Conservation (phyloP, 2,329 filamentous ascomycete genomes). For the Diaporthe eres region DNA sequence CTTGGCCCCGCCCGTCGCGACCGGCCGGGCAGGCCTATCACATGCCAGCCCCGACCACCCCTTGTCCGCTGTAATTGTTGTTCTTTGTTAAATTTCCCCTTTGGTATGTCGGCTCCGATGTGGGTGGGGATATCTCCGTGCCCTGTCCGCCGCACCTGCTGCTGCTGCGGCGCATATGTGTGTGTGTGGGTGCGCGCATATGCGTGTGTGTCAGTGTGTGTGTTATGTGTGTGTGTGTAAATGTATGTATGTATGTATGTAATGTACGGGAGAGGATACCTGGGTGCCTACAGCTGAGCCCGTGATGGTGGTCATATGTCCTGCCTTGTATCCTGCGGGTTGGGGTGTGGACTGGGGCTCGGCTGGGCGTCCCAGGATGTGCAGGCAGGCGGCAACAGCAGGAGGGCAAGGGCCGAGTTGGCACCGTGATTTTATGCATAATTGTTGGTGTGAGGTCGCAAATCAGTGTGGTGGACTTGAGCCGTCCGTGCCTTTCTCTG, state of each 20-base stretch:
- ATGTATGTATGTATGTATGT: background rate
- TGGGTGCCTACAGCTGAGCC: constrained; percentile 13
- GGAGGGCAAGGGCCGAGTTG: constrained; percentile 1
- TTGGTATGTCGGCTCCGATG: constrained; percentile 26
- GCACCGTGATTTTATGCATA: constrained; percentile 30
- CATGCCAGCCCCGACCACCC: constrained; percentile 4
- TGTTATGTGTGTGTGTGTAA: background rate
- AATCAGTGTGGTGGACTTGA: constrained; percentile 1
- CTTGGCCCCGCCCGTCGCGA: background rate
- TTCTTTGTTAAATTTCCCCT: constrained; percentile 20
- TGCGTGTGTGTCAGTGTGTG: background rate
- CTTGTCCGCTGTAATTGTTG: background rate
- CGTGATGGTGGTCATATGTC: constrained; percentile 31
- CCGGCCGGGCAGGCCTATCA: constrained; percentile 14
- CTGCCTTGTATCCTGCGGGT: constrained; percentile 32
- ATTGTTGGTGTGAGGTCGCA: constrained; percentile 6
- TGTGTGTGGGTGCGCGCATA: background rate
- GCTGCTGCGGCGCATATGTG: constrained; percentile 10
- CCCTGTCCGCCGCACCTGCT: constrained; percentile 1
- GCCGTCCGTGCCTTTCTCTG: constrained; percentile 1
- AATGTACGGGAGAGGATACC: constrained; percentile 25
- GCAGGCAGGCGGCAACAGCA: constrained; percentile 16
- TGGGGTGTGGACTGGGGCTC: background rate
- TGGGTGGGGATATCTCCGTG: constrained; percentile 18
- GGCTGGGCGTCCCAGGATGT: background rate